Percentiles rank a stretch among this genome's conserved stretches.
phyloP scores from a whole-genome alignment of 257 asterid genomes.

The Orobanche coerulescens region DNA sequence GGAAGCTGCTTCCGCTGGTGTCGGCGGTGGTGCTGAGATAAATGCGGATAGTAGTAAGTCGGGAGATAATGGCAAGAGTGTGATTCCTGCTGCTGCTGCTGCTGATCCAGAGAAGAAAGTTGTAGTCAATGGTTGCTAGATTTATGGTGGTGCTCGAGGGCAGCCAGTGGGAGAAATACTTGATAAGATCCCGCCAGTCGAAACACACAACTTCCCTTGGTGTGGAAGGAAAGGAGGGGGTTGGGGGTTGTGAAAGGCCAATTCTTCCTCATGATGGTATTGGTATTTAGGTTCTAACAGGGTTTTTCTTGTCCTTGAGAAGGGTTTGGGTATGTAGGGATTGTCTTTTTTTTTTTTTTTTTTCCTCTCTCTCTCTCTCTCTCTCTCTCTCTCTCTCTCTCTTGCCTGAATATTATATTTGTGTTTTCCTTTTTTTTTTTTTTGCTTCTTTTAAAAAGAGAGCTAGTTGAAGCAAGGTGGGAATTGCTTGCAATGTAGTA shows the following conservation, averaged over 20 bases:
- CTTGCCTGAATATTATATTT: too few relatives aligned
- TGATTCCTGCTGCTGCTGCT: too few relatives aligned
- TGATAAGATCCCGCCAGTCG: too few relatives aligned
- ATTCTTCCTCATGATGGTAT: too few relatives aligned
- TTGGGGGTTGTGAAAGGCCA: too few relatives aligned
- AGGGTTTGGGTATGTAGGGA: conserved; percentile 19
- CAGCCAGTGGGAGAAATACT: not conserved
- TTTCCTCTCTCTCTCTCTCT: not conserved
- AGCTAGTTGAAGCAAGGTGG: conserved; percentile 25
- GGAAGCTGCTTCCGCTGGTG: conserved; percentile 13
- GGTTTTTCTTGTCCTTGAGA: not conserved
- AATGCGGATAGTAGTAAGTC: conserved; percentile 20
- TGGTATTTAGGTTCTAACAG: conserved; percentile 27
- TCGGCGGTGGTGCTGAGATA: not conserved
- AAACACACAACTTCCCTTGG: too few relatives aligned
- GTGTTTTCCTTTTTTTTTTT: too few relatives aligned
- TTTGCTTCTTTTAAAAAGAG: not conserved
- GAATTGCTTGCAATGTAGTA: conserved; percentile 22
- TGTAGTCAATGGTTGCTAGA: conserved; percentile 39
- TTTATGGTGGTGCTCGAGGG: not conserved
- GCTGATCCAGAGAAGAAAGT: conserved; percentile 31
- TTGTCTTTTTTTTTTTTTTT: conserved; percentile 20
- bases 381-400: too few relatives aligned
- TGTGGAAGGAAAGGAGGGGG: too few relatives aligned
- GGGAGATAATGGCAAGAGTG: conserved; percentile 20